Conservation (phyloP, 2,329 filamentous ascomycete species). For the Fusarium drepaniforme region DNA sequence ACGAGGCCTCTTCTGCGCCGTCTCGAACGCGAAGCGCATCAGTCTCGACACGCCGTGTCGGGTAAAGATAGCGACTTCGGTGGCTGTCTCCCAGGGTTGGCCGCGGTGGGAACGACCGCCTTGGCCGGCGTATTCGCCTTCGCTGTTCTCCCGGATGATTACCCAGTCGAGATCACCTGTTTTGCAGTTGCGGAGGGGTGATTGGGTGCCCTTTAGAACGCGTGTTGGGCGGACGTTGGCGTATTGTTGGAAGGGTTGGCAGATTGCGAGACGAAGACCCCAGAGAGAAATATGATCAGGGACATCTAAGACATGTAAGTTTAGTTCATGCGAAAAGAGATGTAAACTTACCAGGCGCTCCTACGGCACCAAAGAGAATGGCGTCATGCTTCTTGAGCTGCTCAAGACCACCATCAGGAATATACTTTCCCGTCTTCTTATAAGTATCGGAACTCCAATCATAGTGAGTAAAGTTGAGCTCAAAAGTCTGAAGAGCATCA, state of each 20-base stretch:
- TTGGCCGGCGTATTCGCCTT: constrained; percentile 75
- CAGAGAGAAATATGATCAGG: constrained; percentile 76
- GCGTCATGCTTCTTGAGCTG: constrained; percentile 61
- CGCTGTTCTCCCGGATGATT: constrained; percentile 75
- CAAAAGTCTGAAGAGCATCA: constrained; percentile 66
- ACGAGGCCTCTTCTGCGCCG: constrained; percentile 65
- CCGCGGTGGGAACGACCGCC: constrained; percentile 71
- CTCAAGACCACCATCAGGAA: constrained; percentile 52
- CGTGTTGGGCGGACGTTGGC: constrained; percentile 74
- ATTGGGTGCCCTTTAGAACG: constrained; percentile 70
- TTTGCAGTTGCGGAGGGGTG: constrained; percentile 64
- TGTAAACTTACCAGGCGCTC: constrained; percentile 59
- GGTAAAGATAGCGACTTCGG: constrained; percentile 73
- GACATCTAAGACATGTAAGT: constrained; percentile 56
- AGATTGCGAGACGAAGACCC: constrained; percentile 73
- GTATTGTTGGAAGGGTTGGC: constrained; percentile 74
- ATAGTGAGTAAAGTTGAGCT: constrained; percentile 71
- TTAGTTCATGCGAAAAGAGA: not conserved
- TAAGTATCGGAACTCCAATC: constrained; percentile 77
- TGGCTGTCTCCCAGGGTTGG: constrained; percentile 70
- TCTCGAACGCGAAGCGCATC: constrained; percentile 74
- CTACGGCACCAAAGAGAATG: constrained; percentile 74
- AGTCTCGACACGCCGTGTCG: constrained; percentile 69
- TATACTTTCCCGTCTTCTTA: constrained; percentile 71
- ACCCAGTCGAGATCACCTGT: constrained; percentile 73